phyloP scores from a whole-genome alignment of 345 rosid genomes.

The Bruguiera parviflora region DNA sequence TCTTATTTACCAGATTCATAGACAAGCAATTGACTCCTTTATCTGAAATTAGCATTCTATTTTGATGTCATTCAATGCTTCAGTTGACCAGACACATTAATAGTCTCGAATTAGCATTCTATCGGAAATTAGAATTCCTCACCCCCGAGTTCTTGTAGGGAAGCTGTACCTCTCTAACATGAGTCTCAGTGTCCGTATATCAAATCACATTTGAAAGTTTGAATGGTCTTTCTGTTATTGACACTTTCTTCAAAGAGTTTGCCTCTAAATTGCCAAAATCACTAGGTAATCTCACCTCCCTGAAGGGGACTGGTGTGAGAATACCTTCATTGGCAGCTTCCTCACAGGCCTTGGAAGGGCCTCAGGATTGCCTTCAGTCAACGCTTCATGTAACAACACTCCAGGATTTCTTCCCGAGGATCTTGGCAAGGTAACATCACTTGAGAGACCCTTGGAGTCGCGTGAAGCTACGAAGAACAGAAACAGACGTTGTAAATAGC shows the following conservation, averaged over 20 bases:
- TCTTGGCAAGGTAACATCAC: slow-evolving; percentile 63
- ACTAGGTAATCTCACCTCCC: slow-evolving; percentile 50
- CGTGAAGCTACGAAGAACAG: slow-evolving; percentile 81
- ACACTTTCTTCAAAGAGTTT: slow-evolving; percentile 53
- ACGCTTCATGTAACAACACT: slow-evolving; percentile 82
- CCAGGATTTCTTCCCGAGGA: slow-evolving; percentile 76
- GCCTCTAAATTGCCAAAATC: slow-evolving; percentile 53
- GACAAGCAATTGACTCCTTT: no score
- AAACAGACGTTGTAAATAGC: slow-evolving; percentile 53
- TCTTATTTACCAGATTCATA: no score
- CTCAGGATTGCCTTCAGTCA: slow-evolving; percentile 54
- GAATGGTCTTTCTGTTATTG: slow-evolving; percentile 38
- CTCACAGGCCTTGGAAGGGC: slow-evolving; percentile 80
- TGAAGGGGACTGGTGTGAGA: slow-evolving; percentile 59
- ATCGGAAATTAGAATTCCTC: no score
- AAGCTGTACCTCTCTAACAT: slow-evolving; percentile 64
- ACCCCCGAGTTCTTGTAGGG: no score
- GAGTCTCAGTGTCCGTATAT: slow-evolving; percentile 66
- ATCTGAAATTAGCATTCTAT: no score
- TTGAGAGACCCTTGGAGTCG: slow-evolving; percentile 34
- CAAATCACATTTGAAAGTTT: slow-evolving; percentile 52
- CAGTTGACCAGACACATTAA: no score
- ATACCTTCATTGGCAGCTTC: slow-evolving; percentile 63
- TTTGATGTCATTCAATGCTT: no score
- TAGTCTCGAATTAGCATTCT: no score